Evolutionary conservation across 345 rosid genomes (phyloP), one percentile per base, ranked within the genome.

Genomic region (Mangifera indica): DNA sequence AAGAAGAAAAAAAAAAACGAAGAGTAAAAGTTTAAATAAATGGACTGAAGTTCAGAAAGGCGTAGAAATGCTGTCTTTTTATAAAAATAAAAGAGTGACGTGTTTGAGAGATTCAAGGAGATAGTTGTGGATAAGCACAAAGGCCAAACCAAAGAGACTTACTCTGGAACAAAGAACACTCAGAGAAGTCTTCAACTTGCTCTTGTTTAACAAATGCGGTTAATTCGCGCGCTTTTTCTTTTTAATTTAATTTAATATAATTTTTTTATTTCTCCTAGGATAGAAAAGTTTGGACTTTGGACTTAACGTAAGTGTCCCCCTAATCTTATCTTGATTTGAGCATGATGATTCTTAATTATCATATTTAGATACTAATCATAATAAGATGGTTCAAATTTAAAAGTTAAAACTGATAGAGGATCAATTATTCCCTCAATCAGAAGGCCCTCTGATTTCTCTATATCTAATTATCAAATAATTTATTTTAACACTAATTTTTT

Each of bases 41-140:
- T n/a, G n/a, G n/a, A n/a, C n/a, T n/a, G 25, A 56, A 20, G 26
- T 1, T 21, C 5, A 20, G 26, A 22, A 56, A 56, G 7, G 12
- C 11, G 8, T 15, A 10, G 9, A 54, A 9, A 54, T 54, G 7
- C 8, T 37, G 9, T 37, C 9, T 6, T 53, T 0, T 15, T 4
- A 56, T 10, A 10, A n/a, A 17, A 2, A 11, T 20, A 54, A 10
- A 21, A 34, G 61, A 34, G 46, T 48, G 51, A 34, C 49, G 66
- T 64, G 71, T 49, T 64, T 76, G 80, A 78, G 82, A 73, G 72
- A 73, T 76, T 79, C 83, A 75, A 84, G 82, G 67, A 70, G 75
- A 48, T 21, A 42, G 42, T 69, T n/a, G 51, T 17, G 65, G 83
- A 83, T 78, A 79, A 80, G 81, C 64, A 79, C 82, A 77, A 68